phyloP scores from a whole-genome alignment of 2,329 filamentous ascomycete species.

The Colletotrichum endophyticum region DNA sequence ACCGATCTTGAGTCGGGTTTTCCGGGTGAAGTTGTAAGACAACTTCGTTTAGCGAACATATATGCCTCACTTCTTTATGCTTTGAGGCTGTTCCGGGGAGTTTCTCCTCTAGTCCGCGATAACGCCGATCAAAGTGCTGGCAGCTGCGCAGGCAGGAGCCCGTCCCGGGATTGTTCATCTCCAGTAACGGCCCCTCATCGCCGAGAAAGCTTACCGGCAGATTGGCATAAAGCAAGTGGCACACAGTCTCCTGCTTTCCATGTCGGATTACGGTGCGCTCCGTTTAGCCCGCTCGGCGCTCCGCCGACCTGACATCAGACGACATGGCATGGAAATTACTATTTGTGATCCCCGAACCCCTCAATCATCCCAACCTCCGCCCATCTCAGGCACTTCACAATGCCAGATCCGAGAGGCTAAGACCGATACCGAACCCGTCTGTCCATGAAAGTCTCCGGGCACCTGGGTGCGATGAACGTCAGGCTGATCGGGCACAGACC shows the following conservation, averaged over 20 bases:
- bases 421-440: neutral
- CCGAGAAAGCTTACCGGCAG: neutral
- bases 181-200: neutral
- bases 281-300: neutral
- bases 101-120: neutral
- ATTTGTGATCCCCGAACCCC: neutral
- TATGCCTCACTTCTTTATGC: neutral
- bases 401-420: neutral
- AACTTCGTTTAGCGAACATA: too few relatives aligned
- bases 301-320: neutral
- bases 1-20: neutral
- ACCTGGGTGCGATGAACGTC: neutral
- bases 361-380: neutral
- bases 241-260: neutral
- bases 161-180: neutral
- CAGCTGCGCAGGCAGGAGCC: neutral
- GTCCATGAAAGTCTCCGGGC: neutral
- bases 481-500: neutral
- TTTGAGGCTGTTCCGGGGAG: neutral
- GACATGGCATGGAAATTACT: neutral
- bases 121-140: neutral
- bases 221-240: neutral
- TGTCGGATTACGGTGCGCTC: neutral
- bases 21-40: neutral
- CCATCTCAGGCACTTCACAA: neutral